These are phyloP conservation scores for Scutellaria baicalensis DNA, from an alignment of 257 asterid genomes.

Conservation along the genomic window DNA sequence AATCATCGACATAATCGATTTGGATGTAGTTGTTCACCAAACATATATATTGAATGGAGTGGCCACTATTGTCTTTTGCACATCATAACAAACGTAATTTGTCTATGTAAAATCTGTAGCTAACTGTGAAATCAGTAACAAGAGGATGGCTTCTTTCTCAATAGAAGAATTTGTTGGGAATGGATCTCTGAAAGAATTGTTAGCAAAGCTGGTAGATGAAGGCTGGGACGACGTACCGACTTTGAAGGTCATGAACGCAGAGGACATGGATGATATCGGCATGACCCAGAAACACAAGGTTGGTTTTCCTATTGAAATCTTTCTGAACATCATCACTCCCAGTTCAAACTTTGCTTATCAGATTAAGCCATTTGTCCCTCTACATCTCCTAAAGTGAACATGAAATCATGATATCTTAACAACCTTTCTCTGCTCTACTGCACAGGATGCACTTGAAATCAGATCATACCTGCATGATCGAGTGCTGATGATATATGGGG, in stretches of 20 bases:
- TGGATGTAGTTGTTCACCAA: neutral
- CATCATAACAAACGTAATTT: neutral
- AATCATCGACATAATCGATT: conserved; percentile 10
- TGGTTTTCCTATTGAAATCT: conserved; percentile 14
- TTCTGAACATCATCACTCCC: neutral
- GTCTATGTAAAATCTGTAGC: conserved; percentile 5
- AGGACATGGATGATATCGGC: conserved; percentile 59
- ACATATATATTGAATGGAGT: neutral
- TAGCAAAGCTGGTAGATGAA: conserved; percentile 59
- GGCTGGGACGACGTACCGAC: conserved; percentile 96
- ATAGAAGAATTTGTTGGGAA: conserved; percentile 72
- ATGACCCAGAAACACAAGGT: conserved; percentile 77
- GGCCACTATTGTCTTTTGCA: neutral
- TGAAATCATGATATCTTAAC: neutral
- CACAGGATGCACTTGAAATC: conserved; percentile 63
- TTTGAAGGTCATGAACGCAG: conserved; percentile 66
- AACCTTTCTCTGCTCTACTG: neutral
- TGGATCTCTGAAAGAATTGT: conserved; percentile 50
- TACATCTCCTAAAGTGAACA: no score
- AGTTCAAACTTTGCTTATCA: neutral
- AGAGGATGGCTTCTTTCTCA: conserved; percentile 68
- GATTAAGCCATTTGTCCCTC: neutral
- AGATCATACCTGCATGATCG: conserved; percentile 80
- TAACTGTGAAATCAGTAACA: conserved; percentile 1
- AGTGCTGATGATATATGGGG: conserved; percentile 55